Percentiles rank a stretch among this genome's conserved stretches.
phyloP scores from a whole-genome alignment of 2,329 filamentous ascomycete genomes.

The Clonostachys rhizophaga region DNA sequence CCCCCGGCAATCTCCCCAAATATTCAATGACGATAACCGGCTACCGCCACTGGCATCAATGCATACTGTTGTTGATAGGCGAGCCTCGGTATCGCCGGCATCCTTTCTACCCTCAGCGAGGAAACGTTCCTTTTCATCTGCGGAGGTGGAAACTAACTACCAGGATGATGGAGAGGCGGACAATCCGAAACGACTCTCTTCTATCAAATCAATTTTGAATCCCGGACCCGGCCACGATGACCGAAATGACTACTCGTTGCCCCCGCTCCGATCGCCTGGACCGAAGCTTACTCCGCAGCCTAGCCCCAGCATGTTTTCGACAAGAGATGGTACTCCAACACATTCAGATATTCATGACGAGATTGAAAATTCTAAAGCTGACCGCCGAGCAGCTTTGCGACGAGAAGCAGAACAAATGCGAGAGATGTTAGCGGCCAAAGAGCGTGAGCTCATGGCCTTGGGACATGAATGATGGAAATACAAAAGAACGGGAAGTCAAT shows the following conservation, averaged over 20 bases:
- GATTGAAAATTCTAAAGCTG: conserved; percentile 49
- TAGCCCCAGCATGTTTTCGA: conserved; percentile 33
- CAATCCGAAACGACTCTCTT: conserved; percentile 60
- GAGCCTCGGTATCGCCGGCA: conserved; percentile 55
- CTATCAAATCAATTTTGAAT: conserved; percentile 73
- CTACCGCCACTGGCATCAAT: conserved; percentile 51
- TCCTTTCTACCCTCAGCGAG: conserved; percentile 55
- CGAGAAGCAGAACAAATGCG: conserved; percentile 75
- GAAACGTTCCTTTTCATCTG: conserved; percentile 64
- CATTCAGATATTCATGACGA: conserved; percentile 27
- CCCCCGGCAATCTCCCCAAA: conserved; percentile 29
- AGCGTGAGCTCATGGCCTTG: conserved; percentile 56
- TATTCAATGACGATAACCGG: conserved; percentile 51
- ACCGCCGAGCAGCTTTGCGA: conserved; percentile 61
- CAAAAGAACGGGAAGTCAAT: neutral
- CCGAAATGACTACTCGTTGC: conserved; percentile 30
- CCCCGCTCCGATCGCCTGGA: conserved; percentile 36
- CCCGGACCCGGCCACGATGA: conserved; percentile 32
- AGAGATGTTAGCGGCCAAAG: conserved; percentile 66
- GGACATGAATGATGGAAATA: conserved; percentile 10
- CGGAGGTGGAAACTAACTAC: conserved; percentile 44
- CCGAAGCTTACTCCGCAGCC: conserved; percentile 31
- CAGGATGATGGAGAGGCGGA: conserved; percentile 34
- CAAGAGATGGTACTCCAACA: conserved; percentile 15
- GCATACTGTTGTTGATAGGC: conserved; percentile 37